phyloP scores from a whole-genome alignment of 768 basidiomycete genomes.

The Lentinula raphanica region DNA sequence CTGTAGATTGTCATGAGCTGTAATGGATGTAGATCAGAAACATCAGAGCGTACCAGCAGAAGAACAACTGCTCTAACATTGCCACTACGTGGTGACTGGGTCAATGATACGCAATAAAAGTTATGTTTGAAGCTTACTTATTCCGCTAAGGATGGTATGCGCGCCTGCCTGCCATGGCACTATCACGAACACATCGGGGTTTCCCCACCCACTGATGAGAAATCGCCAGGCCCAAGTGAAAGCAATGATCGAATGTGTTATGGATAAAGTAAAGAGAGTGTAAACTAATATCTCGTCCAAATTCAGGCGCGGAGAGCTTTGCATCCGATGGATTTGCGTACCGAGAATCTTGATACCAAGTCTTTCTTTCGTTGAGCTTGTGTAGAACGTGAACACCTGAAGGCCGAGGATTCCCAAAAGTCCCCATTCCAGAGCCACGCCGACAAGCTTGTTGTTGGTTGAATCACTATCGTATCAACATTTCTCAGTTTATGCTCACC shows the following conservation, averaged over 20 bases:
- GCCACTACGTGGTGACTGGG: slow-evolving; percentile 7
- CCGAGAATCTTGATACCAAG: slow-evolving; percentile 7
- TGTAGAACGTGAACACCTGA: slow-evolving; percentile 3
- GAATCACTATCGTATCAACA: neutral
- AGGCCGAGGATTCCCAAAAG: neutral
- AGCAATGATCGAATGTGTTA: slow-evolving; percentile 15
- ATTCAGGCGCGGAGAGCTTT: neutral
- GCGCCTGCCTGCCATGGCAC: slow-evolving; percentile 1
- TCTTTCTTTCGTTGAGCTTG: slow-evolving; percentile 7
- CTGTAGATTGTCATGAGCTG: neutral
- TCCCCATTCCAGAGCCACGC: neutral
- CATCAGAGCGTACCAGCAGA: slow-evolving; percentile 13
- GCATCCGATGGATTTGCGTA: neutral
- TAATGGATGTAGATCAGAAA: neutral
- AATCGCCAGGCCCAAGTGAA: slow-evolving; percentile 17
- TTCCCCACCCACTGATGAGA: slow-evolving; percentile 15
- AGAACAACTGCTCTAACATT: slow-evolving; percentile 17
- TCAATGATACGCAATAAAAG: neutral
- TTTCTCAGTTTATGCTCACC: neutral
- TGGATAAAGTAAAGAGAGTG: slow-evolving; percentile 13
- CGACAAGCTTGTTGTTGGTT: neutral
- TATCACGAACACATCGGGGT: slow-evolving; percentile 10
- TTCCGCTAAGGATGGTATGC: slow-evolving; percentile 11
- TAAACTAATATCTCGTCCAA: neutral
- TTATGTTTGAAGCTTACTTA: slow-evolving; percentile 11